Conservation (phyloP, 805 yeast genomes). For the Nakazawaea holstii region DNA sequence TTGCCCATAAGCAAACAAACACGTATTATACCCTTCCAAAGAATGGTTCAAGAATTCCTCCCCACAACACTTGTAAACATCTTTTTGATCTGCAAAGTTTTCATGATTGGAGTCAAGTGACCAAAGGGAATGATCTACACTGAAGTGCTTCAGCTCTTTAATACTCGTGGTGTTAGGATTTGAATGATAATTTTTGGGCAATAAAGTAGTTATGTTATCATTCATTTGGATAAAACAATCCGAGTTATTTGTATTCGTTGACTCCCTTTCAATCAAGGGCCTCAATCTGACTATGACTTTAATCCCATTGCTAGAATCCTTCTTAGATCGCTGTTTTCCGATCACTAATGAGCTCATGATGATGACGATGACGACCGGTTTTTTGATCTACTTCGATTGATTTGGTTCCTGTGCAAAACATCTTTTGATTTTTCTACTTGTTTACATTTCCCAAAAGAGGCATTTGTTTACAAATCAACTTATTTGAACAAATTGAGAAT, state of each 20-base stretch:
- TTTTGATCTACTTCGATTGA: too few species aligned
- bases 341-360: conserved; percentile 3
- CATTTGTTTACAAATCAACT: too few species aligned
- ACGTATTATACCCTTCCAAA: conserved; percentile 48
- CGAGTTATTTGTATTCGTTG: conserved; percentile 18
- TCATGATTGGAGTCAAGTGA: conserved; percentile 30
- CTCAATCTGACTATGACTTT: conserved; percentile 12
- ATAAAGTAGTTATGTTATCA: conserved; percentile 5
- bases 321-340: conserved; percentile 10
- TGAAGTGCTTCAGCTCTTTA: conserved; percentile 28
- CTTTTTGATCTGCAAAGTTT: conserved; percentile 40
- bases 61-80: conserved; percentile 52
- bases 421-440: too few species aligned
- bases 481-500: too few species aligned
- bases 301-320: conserved; percentile 2
- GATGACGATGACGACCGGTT: background rate
- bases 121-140: conserved; percentile 49
- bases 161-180: background rate
- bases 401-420: too few species aligned
- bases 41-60: conserved; percentile 56
- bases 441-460: too few species aligned
- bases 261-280: conserved; percentile 7
- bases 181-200: conserved; percentile 1
- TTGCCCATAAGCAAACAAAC: conserved; percentile 62
- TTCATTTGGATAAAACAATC: conserved; percentile 16